Conservation (phyloP, 2,329 filamentous ascomycete species). For the Cercospora sp. region DNA sequence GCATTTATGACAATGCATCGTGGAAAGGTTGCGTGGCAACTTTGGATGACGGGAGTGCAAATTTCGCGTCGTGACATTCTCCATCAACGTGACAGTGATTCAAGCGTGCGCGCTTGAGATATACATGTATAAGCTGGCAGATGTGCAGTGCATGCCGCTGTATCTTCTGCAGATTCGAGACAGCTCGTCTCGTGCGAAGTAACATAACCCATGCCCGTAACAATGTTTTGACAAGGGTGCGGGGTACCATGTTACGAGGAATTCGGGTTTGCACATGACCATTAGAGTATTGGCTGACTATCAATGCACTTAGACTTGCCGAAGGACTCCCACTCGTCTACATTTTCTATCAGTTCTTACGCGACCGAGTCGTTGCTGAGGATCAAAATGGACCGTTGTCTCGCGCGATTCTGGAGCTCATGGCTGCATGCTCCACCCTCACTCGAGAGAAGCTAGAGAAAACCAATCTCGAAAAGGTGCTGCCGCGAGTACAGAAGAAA, state of each 20-base stretch:
- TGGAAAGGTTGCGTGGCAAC: background rate
- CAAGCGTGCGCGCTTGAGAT: background rate
- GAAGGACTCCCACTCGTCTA: conserved; percentile 45
- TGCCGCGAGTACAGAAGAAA: conserved; percentile 63
- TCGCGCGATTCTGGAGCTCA: conserved; percentile 52
- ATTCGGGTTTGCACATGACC: background rate
- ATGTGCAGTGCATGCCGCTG: background rate
- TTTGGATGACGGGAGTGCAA: background rate
- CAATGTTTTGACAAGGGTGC: background rate
- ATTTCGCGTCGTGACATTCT: background rate
- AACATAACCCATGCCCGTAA: background rate
- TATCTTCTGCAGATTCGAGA: background rate
- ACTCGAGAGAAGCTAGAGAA: conserved; percentile 61
- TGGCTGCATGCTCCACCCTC: conserved; percentile 63
- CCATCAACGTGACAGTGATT: background rate
- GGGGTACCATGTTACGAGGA: background rate
- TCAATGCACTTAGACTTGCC: conserved; percentile 19
- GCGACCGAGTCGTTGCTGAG: conserved; percentile 49
- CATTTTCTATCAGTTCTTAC: conserved; percentile 51
- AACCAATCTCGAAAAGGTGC: conserved; percentile 65
- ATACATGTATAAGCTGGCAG: background rate
- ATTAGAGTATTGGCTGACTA: conserved; percentile 13
- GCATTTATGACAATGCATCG: background rate
- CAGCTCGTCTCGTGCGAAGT: background rate
- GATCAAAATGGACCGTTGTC: conserved; percentile 47